Base-by-base conservation (phyloP, 2,329 filamentous ascomycete genomes). In the Pyricularia pennisetigena region DNA sequence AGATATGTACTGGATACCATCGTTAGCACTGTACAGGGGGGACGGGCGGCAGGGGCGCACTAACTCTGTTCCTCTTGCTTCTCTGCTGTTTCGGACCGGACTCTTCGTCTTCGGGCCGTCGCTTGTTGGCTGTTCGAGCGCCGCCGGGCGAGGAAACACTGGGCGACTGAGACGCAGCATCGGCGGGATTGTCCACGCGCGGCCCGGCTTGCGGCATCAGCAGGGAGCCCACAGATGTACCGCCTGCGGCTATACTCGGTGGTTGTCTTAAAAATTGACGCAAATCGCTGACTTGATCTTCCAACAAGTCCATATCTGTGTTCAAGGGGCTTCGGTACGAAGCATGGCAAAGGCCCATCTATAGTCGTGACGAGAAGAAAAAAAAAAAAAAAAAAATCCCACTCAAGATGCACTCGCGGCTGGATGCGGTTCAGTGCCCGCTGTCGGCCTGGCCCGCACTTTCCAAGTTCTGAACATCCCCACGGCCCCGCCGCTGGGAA, bases 1-100 rank as follows among this genome's bases (percentile, higher is more conserved):
- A 2, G 29, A 65, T 24, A 65, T 65, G 20, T 32, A 41, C 63
- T 35, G 20, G 59, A 28, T 23, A 1, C 29, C 9, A 26, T 62
- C 24, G 59, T 49, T n/a, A 49, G 41, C 41, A 49, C 20, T 49
- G 59, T 23, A 28, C 59, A 16, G 14, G 12, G 24, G 12, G 23
- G 49, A n/a, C 12, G 1, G 26, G 23, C 20, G 8, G 3, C 26
- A 6, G 24, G 4, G 24, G 24, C 24, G 10, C 26, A 82, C 82
- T 78, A 72, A 86, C 83, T 74, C 86, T 78, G 71, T 88, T 88
- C 69, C 86, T 82, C 75, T 88, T 88, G 75, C 84, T 87, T 72
- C 85, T 78, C 76, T 85, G 85, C 77, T 85, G 83, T 75, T 83
- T 85, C 23, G 76, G 72, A 16, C 71, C 71, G 16, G 72, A 72